Base-by-base conservation (phyloP, 23 red algal species). In the Gracilariopsis chorda region DNA sequence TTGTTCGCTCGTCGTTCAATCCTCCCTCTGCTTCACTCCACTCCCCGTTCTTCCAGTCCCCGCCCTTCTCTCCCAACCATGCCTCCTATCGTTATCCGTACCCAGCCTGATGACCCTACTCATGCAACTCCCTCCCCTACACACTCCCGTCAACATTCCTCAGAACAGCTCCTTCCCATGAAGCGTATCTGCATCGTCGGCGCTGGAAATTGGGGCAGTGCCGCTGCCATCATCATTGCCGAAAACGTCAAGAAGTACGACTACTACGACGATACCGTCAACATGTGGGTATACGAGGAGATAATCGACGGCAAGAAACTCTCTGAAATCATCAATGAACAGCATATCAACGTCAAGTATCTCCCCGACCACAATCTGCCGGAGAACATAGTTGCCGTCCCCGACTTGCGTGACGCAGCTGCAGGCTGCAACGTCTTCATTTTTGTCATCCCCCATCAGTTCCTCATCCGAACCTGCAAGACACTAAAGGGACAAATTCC, bases 391-490 rank as follows among this genome's bases (percentile, higher is more conserved):
- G 86, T 91, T 23, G 95, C 95, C 30, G 75, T 82, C 49, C 91
- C 95, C 33, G 90, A 98, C 25, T 82, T 93, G 17, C 35, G 78
- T 5, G 68, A 84, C n/a, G 83, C 91, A 6, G 85, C 75, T 29
- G 62, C 35, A 28, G 91, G 67, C 34, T 92, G 90, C 23, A 87
- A 84, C 25, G 80, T 98, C 36, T 87, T 98, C 47, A 78, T 98
- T 5, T 98, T 98, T 55, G 91, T 94, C 13, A 65, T 94, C 68
- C 95, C 95, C 1, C 95, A 98, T 80, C 95, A 98, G 86, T 98
- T 98, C 77, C 71, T 98, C 2, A 48, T 27, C 14, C 47, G 86
- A 10, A 58, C 90, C 14, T 98, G 95, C 78, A 72, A 59, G 47
- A 91, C 83, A 44, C 70, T 96, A 14, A 84, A 82, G 62, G 88